These are phyloP conservation scores for Cardamine resedifolia DNA, from an alignment of 345 rosid species.

Conservation along the genomic window DNA sequence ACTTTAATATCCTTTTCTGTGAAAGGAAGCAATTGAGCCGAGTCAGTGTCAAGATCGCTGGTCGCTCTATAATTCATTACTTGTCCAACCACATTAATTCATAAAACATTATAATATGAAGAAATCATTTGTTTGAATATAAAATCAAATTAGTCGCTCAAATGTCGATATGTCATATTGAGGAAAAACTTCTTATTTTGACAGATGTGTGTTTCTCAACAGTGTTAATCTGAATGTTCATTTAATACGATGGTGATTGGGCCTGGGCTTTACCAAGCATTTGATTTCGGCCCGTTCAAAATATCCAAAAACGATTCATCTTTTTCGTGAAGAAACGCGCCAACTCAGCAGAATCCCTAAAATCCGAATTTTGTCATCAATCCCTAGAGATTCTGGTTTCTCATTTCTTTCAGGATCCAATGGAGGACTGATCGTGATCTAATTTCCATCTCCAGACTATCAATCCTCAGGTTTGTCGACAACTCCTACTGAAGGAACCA, in stretches of 20 bases:
- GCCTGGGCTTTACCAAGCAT: constrained; percentile 5
- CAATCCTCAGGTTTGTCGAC: constrained; percentile 14
- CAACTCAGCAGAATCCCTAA: constrained; percentile 22
- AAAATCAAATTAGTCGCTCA: background rate
- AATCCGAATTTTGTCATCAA: constrained; percentile 8
- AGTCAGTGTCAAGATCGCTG: constrained; percentile 1
- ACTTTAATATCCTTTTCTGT: background rate
- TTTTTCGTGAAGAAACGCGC: constrained; percentile 26
- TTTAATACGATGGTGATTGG: background rate
- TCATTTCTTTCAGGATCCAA: constrained; percentile 11
- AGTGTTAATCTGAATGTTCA: background rate
- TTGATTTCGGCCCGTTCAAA: background rate
- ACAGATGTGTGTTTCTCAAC: background rate
- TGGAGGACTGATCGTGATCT: background rate
- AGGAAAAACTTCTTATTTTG: background rate
- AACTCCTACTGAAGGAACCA: background rate
- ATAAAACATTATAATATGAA: background rate
- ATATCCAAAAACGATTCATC: background rate
- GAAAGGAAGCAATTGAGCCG: background rate
- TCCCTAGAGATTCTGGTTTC: constrained; percentile 19
- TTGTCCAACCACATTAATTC: background rate
- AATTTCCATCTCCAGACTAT: background rate
- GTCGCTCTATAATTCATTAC: background rate
- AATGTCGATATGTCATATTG: background rate
- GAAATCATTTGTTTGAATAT: background rate